These are phyloP conservation scores for Fusarium miscanthi DNA, from an alignment of 2,329 filamentous ascomycete species.

Conservation along the genomic window DNA sequence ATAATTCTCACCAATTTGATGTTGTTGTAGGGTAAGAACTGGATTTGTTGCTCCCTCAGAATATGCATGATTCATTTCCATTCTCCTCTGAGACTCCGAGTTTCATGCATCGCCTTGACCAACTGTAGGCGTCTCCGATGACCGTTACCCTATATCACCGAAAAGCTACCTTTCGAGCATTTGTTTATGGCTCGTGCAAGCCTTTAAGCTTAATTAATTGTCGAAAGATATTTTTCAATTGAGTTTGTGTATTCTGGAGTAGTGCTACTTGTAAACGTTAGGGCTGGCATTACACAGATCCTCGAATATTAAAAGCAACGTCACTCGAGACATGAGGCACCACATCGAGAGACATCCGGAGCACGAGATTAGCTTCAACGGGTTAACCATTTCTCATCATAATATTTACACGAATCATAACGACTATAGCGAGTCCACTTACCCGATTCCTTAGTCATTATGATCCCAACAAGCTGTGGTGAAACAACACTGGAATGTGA, in stretches of 20 bases:
- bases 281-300: not conserved
- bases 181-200: not conserved
- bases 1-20: not conserved
- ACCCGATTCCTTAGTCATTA: not conserved
- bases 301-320: not conserved
- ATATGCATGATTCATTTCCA: slow-evolving; percentile 14
- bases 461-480: not conserved
- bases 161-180: not conserved
- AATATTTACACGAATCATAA: not conserved
- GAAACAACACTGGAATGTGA: slow-evolving; percentile 17
- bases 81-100: not conserved
- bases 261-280: no score
- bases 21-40: not conserved
- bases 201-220: not conserved
- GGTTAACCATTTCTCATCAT: not conserved
- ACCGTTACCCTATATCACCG: not conserved
- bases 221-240: not conserved
- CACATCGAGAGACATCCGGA: not conserved
- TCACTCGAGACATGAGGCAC: not conserved
- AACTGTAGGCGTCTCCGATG: not conserved
- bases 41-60: not conserved
- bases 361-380: not conserved
- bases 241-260: no score
- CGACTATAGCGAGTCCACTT: no score
- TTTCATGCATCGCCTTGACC: slow-evolving; percentile 1